Evolutionary conservation across 1,139 yeast species (phyloP).

Genomic region (Spencermartinsiella ligniputridi): DNA sequence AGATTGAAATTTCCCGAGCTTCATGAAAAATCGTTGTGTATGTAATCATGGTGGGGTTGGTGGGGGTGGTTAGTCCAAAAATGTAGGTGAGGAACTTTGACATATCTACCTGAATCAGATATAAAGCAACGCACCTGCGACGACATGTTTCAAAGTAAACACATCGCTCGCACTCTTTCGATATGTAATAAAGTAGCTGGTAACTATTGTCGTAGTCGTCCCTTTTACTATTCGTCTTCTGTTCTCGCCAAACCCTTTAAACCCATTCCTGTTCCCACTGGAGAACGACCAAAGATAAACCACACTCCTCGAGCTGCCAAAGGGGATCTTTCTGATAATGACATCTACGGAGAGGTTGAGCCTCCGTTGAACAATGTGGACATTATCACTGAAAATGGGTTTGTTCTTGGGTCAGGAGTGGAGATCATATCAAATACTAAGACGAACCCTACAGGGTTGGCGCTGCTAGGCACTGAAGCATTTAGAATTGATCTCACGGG

Average conservation of each 20-base stretch:
- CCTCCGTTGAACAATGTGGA: constrained; percentile 40
- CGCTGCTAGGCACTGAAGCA: constrained; percentile 61
- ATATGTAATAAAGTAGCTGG: no score
- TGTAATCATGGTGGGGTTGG: no score
- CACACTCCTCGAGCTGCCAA: constrained; percentile 17
- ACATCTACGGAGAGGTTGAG: constrained; percentile 32
- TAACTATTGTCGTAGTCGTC: no score
- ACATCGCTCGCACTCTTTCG: no score
- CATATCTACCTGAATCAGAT: no score
- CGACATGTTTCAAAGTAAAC: no score
- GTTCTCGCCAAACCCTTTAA: neutral
- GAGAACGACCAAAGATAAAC: constrained; percentile 1
- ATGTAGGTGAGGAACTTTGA: no score
- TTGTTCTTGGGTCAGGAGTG: constrained; percentile 44
- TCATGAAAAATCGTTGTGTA: no score
- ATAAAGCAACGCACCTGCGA: no score
- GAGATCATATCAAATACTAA: constrained; percentile 45
- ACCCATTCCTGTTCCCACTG: neutral
- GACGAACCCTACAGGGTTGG: constrained; percentile 47
- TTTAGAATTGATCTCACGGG: constrained; percentile 52
- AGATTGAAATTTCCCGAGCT: no score
- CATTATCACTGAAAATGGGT: constrained; percentile 43
- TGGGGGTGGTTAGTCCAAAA: no score
- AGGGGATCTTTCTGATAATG: constrained; percentile 28
- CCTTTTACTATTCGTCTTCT: no score